Base-by-base conservation (phyloP, 23 red algal species). In the Gracilaria gracilis region DNA sequence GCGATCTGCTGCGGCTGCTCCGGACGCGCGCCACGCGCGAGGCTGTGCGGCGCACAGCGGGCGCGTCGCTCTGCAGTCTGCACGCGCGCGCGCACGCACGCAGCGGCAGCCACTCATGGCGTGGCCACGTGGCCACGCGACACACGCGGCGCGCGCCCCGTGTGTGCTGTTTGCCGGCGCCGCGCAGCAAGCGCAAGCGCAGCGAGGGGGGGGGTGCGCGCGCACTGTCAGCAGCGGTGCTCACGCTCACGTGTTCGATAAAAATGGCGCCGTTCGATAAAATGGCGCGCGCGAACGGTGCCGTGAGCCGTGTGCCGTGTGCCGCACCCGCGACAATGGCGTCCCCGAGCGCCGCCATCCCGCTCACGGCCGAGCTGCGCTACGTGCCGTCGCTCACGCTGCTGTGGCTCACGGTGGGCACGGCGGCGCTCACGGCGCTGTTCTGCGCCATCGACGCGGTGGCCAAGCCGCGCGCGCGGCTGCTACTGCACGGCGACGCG, bases 401-500 rank as follows among this genome's bases (percentile, higher is more conserved):
- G 27, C 61, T 86, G 4, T 69, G 34, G 32, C 64, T 86, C 31
- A 49, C 82, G 36, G 35, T 74, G 12, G 62, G 36, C 82, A 40
- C 82, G 21, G 20, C 65, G 46, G 48, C 65, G 34, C 36, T 70
- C 64, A 70, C 64, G 39, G n/a, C 64, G 8, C 37, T 86, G 23
- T 67, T 86, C 23, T 40, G 61, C 61, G 24, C 47, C 37, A n/a
- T 86, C 37, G 82, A 86, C 47, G 61, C 82, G 6, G 58, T 86
- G 25, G 33, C 34, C 64, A 61, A 61, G 35, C 59, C 59, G 35
- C 82, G 58, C 39, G 58, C 82, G n/a, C 82, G 82, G 2, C 36
- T 72, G 35, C 82, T 86, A 15, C 48, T 73, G 12, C 65, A 61
- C 82, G 80, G 80, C 80, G 80, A 83, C 80, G 28, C n/a, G n/a